Evolutionary conservation across 2,329 filamentous ascomycete genomes (phyloP).

Genomic region (Colletotrichum camelliae): DNA sequence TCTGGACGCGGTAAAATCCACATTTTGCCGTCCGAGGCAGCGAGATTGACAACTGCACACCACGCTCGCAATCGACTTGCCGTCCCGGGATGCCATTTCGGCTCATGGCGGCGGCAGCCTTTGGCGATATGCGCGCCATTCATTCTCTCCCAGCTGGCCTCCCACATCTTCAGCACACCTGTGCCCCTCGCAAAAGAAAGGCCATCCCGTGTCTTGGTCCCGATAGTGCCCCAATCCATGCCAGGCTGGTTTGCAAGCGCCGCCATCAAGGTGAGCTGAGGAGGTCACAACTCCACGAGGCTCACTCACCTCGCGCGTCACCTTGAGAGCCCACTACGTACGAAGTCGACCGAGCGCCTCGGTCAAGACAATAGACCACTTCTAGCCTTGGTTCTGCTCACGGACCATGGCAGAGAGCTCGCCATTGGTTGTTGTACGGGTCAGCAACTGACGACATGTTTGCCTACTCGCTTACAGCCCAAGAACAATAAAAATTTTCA

Average conservation of each 20-base stretch:
- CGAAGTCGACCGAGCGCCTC: background rate
- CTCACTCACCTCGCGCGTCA: background rate
- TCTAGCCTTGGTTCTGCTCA: background rate
- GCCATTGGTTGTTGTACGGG: background rate
- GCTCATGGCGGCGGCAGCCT: background rate
- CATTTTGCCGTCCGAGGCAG: background rate
- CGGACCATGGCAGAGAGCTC: background rate
- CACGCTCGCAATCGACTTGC: background rate
- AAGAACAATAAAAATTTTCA: background rate
- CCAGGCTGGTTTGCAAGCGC: background rate
- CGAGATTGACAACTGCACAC: background rate
- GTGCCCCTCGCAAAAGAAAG: background rate
- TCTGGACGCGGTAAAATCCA: background rate
- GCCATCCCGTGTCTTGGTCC: background rate
- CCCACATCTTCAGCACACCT: background rate
- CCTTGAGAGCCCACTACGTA: background rate
- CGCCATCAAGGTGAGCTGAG: conserved; percentile 1
- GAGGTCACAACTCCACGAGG: background rate
- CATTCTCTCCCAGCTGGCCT: background rate
- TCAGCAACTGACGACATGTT: background rate
- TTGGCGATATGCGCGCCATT: conserved; percentile 1
- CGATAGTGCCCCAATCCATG: background rate
- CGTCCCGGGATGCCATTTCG: background rate
- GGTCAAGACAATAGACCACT: background rate
- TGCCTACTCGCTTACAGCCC: background rate